Percentiles rank a stretch among this genome's conserved stretches.
phyloP scores from a whole-genome alignment of 768 basidiomycete species.

The Tephrocybe sp. region DNA sequence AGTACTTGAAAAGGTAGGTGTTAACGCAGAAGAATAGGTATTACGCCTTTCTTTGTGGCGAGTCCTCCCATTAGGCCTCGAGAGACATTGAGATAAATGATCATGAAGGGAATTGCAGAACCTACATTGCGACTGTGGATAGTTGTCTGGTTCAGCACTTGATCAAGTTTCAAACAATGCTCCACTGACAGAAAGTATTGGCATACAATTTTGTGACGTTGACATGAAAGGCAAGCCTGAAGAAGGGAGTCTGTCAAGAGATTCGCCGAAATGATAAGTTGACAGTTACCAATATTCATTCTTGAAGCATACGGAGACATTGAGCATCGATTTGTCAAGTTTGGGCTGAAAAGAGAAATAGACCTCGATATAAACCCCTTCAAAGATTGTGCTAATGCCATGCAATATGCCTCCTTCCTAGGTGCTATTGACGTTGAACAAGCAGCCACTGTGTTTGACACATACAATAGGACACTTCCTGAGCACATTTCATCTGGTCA shows the following conservation, averaged over 20 bases:
- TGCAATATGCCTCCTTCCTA: constrained; percentile 20
- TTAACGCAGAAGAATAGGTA: constrained; percentile 5
- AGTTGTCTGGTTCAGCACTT: not conserved
- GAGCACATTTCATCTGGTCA: constrained; percentile 19
- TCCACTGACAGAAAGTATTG: constrained; percentile 48
- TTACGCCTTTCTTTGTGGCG: constrained; percentile 16
- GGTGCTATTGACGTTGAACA: constrained; percentile 19
- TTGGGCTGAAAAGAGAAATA: constrained; percentile 31
- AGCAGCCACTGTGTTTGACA: constrained; percentile 31
- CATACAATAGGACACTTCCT: constrained; percentile 35
- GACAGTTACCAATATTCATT: constrained; percentile 38
- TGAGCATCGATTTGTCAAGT: constrained; percentile 23
- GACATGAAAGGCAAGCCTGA: constrained; percentile 47
- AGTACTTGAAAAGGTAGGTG: constrained; percentile 4
- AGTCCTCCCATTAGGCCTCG: constrained; percentile 23
- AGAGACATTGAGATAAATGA: not conserved
- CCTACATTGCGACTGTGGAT: constrained; percentile 33
- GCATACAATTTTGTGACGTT: constrained; percentile 50
- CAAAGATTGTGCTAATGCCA: constrained; percentile 31
- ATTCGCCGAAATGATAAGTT: not conserved
- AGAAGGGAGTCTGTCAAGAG: not conserved
- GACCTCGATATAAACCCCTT: constrained; percentile 35
- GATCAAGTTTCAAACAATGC: constrained; percentile 16
- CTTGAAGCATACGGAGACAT: constrained; percentile 26
- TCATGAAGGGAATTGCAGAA: no score